These are phyloP conservation scores for Ceratobasidium sp. DNA, from an alignment of 1,284 basidiomycete species.

Conservation along the genomic window DNA sequence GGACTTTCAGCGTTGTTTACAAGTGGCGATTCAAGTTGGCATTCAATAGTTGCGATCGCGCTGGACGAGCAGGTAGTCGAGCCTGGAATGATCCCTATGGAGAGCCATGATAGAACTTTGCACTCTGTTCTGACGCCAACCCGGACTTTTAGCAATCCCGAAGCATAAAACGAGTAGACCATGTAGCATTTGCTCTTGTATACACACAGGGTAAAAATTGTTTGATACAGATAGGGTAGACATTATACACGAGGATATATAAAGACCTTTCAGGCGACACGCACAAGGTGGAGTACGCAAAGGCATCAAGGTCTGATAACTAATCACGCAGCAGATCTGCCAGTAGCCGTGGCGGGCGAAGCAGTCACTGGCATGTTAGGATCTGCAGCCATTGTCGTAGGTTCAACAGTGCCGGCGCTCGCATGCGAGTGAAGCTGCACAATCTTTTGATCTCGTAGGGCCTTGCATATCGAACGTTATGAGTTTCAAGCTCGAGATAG, in stretches of 20 bases:
- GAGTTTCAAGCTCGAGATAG: too few relatives aligned
- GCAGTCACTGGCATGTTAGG: constrained; percentile 24
- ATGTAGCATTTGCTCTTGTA: not conserved
- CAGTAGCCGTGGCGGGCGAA: constrained; percentile 15
- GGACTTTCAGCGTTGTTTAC: not conserved
- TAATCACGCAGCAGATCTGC: constrained; percentile 23
- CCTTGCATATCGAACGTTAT: not conserved
- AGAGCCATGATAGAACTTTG: constrained; percentile 41
- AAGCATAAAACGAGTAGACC: not conserved
- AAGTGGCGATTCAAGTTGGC: not conserved
- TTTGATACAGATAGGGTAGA: constrained; percentile 9
- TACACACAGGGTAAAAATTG: not conserved
- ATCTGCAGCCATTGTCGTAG: constrained; percentile 4
- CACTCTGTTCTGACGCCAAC: constrained; percentile 35
- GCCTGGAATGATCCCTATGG: constrained; percentile 41
- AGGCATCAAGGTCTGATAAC: too few relatives aligned
- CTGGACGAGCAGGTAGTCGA: constrained; percentile 45
- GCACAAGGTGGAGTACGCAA: not conserved
- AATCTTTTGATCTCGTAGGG: constrained; percentile 39
- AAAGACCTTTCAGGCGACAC: not conserved
- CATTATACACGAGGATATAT: constrained; percentile 23
- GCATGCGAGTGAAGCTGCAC: constrained; percentile 28
- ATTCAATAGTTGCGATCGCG: constrained; percentile 40
- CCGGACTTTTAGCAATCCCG: not conserved
- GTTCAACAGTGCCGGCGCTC: constrained; percentile 7